Conservation (phyloP, 192 early-diverging fungal genomes). For the Backusella morwellensis region DNA sequence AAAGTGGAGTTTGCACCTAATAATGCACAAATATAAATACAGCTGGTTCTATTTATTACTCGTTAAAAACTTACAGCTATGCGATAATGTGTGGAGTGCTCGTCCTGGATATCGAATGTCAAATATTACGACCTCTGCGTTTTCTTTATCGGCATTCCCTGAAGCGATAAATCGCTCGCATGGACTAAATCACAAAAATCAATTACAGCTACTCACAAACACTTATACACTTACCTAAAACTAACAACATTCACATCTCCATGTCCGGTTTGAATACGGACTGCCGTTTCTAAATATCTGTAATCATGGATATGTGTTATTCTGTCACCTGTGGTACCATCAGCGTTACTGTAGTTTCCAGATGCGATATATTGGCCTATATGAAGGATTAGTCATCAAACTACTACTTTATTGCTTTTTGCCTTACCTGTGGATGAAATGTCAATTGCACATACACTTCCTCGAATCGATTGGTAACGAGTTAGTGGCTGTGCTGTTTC, state of each 20-base stretch:
- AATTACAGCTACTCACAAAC: not conserved
- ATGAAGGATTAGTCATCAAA: not conserved
- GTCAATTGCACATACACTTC: constrained; percentile 9
- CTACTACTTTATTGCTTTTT: not conserved
- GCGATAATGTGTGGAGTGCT: constrained; percentile 8
- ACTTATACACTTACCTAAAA: constrained; percentile 9
- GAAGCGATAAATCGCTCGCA: constrained; percentile 22
- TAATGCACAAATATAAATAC: not conserved
- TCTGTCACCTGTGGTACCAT: constrained; percentile 12
- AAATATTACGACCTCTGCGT: constrained; percentile 14
- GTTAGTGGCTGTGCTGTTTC: not conserved
- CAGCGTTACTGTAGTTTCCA: constrained; percentile 13
- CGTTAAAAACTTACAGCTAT: constrained; percentile 9
- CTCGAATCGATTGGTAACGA: not conserved
- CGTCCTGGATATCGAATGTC: constrained; percentile 13
- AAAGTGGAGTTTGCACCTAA: not conserved
- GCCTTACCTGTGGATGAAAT: constrained; percentile 13
- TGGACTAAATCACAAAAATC: constrained; percentile 4
- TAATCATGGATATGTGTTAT: constrained; percentile 17
- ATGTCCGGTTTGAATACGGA: constrained; percentile 5
- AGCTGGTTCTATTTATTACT: not conserved
- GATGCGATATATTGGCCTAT: constrained; percentile 17
- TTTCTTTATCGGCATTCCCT: constrained; percentile 16
- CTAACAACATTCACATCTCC: constrained; percentile 21
- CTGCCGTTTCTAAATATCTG: not conserved